phyloP scores from a whole-genome alignment of 1,284 basidiomycete genomes.

The Malassezia japonica region DNA sequence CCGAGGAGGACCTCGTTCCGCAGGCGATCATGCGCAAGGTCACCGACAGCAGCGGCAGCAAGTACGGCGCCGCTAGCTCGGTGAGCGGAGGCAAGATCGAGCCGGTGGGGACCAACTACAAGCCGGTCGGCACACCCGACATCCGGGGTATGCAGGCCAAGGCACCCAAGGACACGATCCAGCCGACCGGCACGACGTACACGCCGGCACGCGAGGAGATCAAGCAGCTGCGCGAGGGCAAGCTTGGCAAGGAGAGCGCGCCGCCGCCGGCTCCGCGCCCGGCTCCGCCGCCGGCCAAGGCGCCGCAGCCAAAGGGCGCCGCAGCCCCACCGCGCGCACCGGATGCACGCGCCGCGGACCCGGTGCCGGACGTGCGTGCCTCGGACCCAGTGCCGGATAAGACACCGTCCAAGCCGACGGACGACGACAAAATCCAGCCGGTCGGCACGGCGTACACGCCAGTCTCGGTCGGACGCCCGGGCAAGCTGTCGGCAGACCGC shows the following conservation, averaged over 20 bases:
- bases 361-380: constrained; percentile 5
- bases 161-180: constrained; percentile 33
- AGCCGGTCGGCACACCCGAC: constrained; percentile 45
- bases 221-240: constrained; percentile 31
- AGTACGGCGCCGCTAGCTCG: constrained; percentile 55
- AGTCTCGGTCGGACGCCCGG: constrained; percentile 40
- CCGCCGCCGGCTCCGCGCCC: neutral
- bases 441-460: constrained; percentile 45
- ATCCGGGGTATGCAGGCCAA: constrained; percentile 36
- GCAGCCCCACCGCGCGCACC: constrained; percentile 11
- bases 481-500: constrained; percentile 42
- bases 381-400: too few species aligned
- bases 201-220: constrained; percentile 38
- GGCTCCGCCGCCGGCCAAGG: neutral
- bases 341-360: constrained; percentile 1
- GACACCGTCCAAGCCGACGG: constrained; percentile 33
- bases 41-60: constrained; percentile 81
- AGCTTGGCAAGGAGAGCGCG: neutral
- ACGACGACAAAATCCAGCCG: constrained; percentile 42
- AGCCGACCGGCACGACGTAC: constrained; percentile 39
- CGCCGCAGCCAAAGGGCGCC: constrained; percentile 12
- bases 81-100: constrained; percentile 35
- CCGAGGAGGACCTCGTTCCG: constrained; percentile 59
- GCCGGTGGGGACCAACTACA: constrained; percentile 35
- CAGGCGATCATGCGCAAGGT: constrained; percentile 62